Base-by-base conservation (phyloP, 192 early-diverging fungal species). In the Backusella morwellensis region DNA sequence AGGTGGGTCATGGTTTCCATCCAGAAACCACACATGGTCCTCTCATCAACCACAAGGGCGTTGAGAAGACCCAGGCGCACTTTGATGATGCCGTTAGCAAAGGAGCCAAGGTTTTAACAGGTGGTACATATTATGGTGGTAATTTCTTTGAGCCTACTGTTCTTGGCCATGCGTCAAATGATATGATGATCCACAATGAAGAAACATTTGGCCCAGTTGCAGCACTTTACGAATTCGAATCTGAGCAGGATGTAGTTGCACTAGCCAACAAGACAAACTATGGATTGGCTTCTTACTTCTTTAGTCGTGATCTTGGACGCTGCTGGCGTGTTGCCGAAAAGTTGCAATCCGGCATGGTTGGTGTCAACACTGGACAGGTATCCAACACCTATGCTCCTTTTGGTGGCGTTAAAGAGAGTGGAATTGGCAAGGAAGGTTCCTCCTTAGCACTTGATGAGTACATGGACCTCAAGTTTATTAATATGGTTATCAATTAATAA, bases 161-260 rank as follows among this genome's bases (percentile, higher is more conserved):
- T 23, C 77, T 98, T 35, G 83, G 85, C 1, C 86, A 88, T n/a
- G 90, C 94, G 79, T 86, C 84, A 7, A 84, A 88, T 38, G 84
- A 88, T 35, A 94, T 95, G 91, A 75, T 76, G 15, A 89, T 97
- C 67, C 79, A 89, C 34, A 83, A 77, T 21, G 93, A 96, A 79
- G 97, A 98, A 81, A 93, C 92, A 6, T 98, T 98, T 89, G 97
- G 97, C 8, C 97, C 97, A 7, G 87, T 98, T 32, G 93, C 92
- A 32, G 90, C 87, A 9, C 84, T 98, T 36, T 92, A 88, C 81
- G 84, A 71, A 12, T 98, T 98, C 78, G 75, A 88, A 0, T 88
- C 88, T 12, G 95, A 96, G 71, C 91, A 93, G 1, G 93, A 97
- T 74, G 93, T 95, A 1, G 35, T 97, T 11, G 72, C 85, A 42